Conservation (phyloP, 2,329 filamentous ascomycete genomes). For the Alternaria tenuissima region DNA sequence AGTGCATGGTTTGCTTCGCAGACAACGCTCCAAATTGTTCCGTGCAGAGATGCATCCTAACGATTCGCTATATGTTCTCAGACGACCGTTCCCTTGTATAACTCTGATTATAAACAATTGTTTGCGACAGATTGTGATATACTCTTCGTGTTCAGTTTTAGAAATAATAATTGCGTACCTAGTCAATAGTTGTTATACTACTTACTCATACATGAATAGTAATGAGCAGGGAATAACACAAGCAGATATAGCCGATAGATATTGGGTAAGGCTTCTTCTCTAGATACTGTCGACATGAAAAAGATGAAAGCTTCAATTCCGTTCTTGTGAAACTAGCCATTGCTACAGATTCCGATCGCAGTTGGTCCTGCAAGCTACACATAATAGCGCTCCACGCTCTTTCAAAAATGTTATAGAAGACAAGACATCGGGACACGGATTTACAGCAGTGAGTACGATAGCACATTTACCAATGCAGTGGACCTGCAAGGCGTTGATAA, state of each 20-base stretch:
- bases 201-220: background rate
- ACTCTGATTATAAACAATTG: background rate
- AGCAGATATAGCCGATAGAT: background rate
- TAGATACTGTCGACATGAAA: background rate
- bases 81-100: too few relatives aligned
- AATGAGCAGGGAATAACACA: background rate
- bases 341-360: background rate
- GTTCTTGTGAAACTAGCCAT: background rate
- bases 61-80: background rate
- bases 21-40: background rate
- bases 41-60: background rate
- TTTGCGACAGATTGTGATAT: background rate
- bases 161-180: background rate
- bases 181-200: background rate
- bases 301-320: background rate
- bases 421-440: background rate
- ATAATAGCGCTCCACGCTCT: background rate
- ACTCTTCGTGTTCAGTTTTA: background rate
- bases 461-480: too few relatives aligned
- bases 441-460: too few relatives aligned
- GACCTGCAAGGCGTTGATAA: background rate
- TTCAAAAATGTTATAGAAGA: background rate
- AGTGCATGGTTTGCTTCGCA: background rate
- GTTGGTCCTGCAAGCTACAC: background rate
- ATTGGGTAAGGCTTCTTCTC: background rate